Evolutionary conservation across 306 rosid genomes (phyloP).

Genomic region (Geum urbanum): DNA sequence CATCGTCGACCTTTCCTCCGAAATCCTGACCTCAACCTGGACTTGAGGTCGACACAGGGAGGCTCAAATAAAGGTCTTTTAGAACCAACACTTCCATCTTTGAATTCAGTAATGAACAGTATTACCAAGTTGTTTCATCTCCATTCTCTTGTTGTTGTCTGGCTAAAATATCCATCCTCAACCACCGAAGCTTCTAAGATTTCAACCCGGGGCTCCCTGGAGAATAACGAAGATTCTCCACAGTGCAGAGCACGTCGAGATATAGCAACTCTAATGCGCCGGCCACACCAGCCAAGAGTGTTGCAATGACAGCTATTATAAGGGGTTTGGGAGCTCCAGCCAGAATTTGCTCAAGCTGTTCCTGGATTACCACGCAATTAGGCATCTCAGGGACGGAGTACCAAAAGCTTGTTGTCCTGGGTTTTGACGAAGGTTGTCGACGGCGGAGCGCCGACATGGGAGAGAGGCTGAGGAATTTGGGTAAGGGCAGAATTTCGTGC

Average conservation of each 20-base stretch:
- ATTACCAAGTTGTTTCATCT: slow-evolving; percentile 42
- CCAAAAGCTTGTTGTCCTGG: too few species aligned
- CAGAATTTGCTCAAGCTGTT: too few species aligned
- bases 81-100: slow-evolving; percentile 63
- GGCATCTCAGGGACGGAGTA: too few species aligned
- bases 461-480: too few species aligned
- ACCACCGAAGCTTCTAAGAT: slow-evolving; percentile 41
- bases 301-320: slow-evolving; percentile 34
- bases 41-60: slow-evolving; percentile 80
- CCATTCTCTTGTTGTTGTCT: slow-evolving; percentile 45
- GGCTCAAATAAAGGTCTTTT: slow-evolving; percentile 69
- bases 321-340: slow-evolving; percentile 41
- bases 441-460: too few species aligned
- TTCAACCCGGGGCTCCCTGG: slow-evolving; percentile 66
- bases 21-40: too few species aligned
- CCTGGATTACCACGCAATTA: too few species aligned
- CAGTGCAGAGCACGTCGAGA: slow-evolving; percentile 86
- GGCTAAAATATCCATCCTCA: slow-evolving; percentile 39
- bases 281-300: slow-evolving; percentile 56
- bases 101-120: slow-evolving; percentile 55
- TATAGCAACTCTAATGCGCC: slow-evolving; percentile 43
- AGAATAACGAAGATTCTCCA: slow-evolving; percentile 66
- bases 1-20: too few species aligned
- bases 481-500: too few species aligned
- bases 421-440: too few species aligned